phyloP scores from a whole-genome alignment of 495 filamentous ascomycete genomes.

The Thozetella sp. region DNA sequence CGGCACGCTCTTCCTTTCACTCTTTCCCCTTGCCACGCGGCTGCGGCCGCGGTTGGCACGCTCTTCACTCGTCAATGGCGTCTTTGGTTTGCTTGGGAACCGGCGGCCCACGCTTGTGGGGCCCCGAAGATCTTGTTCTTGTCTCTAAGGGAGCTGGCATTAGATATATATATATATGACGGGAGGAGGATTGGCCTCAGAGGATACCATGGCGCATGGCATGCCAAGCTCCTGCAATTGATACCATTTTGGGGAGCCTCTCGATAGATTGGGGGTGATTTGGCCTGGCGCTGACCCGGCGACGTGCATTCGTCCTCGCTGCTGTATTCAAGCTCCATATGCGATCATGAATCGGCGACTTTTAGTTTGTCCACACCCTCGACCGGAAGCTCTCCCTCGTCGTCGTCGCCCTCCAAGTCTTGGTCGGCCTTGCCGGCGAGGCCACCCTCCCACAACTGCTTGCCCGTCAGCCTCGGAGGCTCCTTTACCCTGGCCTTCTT shows the following conservation, averaged over 20 bases:
- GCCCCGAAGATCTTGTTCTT: background rate
- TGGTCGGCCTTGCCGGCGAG: constrained; percentile 74
- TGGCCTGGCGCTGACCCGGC: constrained; percentile 7
- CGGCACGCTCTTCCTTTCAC: background rate
- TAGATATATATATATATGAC: no score
- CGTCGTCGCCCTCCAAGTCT: constrained; percentile 60
- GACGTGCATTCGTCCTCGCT: constrained; percentile 1
- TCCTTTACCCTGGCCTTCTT: constrained; percentile 73
- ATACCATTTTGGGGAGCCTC: no score
- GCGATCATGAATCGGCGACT: constrained; percentile 37
- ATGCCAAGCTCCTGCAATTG: no score
- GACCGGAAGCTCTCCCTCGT: constrained; percentile 45
- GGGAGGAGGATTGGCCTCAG: no score
- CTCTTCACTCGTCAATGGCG: no score
- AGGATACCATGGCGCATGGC: no score
- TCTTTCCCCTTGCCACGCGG: no score
- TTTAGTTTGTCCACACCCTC: constrained; percentile 70
- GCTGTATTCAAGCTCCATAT: constrained; percentile 3
- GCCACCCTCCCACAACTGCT: constrained; percentile 82
- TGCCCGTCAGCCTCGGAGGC: constrained; percentile 69
- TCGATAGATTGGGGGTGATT: constrained; percentile 4
- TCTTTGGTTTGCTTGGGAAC: no score
- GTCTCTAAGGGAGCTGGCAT: background rate
- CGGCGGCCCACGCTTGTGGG: no score
- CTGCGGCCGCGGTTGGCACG: no score